Base-by-base conservation (phyloP, 345 rosid species). In the Ceriops tagal region DNA sequence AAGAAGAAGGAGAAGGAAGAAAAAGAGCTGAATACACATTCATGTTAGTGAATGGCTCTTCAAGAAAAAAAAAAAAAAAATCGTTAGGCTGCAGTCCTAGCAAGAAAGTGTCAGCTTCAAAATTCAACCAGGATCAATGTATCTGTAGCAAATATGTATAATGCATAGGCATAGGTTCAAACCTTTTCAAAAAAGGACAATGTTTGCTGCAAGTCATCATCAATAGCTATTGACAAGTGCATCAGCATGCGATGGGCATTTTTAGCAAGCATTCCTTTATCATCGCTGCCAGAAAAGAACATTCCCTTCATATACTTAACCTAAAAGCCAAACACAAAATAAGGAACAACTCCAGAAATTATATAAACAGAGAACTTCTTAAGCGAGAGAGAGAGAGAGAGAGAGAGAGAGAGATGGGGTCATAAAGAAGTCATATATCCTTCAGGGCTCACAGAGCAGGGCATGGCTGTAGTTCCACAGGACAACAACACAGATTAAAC, bases 171-270 rank as follows among this genome's bases (percentile, higher is more conserved):
- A 56, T 8, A 64, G 53, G 49, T 13, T 56, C 13, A 55, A 28
- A 93, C 97, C 98, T 93, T 93, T 78, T 93, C 97, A 26, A 93
- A 93, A 71, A 89, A 84, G 61, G 98, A 88, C 71, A 93, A 79
- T 2, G 97, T 89, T 72, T 79, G 89, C 52, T 93, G 96, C 73
- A 93, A 78, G 80, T 91, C 96, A 64, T 91, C 98, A 73, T 89
- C 98, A 43, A 83, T 76, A 66, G 91, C 80, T 63, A 89, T 84
- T 8, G 97, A 88, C 68, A 93, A 83, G 76, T 82, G 78, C 71
- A 72, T 75, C 98, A 91, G 88, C 96, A 93, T 85, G 18, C 83
- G 73, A 2, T 88, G 83, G 32, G 90, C 98, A 73, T 80, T 79
- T 70, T 82, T 84, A 15, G 87, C 91, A 49, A 81, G 56, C 1